Percentiles rank a stretch among this genome's conserved stretches.
Conservation (phyloP, 2,329 filamentous ascomycete genomes). For the Leptoxyphium fumago region DNA sequence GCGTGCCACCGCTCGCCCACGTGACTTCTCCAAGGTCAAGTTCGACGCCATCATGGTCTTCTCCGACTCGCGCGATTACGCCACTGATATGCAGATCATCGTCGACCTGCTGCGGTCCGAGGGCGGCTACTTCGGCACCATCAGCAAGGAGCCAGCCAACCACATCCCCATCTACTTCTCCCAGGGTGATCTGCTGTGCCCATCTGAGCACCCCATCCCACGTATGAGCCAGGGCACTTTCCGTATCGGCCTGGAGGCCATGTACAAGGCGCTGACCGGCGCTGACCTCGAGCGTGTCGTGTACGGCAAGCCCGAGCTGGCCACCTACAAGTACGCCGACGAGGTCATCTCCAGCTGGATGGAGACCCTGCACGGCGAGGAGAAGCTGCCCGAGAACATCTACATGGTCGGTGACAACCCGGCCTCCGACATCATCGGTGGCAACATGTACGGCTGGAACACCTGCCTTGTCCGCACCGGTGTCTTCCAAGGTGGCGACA, state of each 20-base stretch:
- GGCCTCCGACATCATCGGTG: conserved; percentile 57
- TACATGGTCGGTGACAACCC: conserved; percentile 71
- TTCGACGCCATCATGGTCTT: conserved; percentile 65
- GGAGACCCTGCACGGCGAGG: conserved; percentile 60
- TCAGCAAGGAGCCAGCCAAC: conserved; percentile 48
- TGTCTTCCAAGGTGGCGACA: conserved; percentile 63
- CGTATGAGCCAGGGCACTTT: conserved; percentile 63
- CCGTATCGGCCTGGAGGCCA: conserved; percentile 58
- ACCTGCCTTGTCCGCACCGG: conserved; percentile 64
- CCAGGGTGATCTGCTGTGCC: conserved; percentile 50
- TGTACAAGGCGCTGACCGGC: conserved; percentile 57
- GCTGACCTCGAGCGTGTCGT: conserved; percentile 60
- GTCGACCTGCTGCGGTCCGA: conserved; percentile 56
- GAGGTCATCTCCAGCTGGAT: conserved; percentile 61
- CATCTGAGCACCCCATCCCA: conserved; percentile 36
- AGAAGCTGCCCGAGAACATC: conserved; percentile 51
- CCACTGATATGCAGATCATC: conserved; percentile 63
- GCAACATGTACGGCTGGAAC: conserved; percentile 74
- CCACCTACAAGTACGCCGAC: conserved; percentile 67
- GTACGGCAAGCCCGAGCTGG: conserved; percentile 60
- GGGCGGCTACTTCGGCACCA: conserved; percentile 50
- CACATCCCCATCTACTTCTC: conserved; percentile 64
- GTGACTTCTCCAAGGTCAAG: conserved; percentile 56
- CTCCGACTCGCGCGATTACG: conserved; percentile 59
- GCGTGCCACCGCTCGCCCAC: conserved; percentile 49